These are phyloP conservation scores for Aquanectria penicillioides DNA, from an alignment of 2,329 filamentous ascomycete genomes.

Conservation along the genomic window DNA sequence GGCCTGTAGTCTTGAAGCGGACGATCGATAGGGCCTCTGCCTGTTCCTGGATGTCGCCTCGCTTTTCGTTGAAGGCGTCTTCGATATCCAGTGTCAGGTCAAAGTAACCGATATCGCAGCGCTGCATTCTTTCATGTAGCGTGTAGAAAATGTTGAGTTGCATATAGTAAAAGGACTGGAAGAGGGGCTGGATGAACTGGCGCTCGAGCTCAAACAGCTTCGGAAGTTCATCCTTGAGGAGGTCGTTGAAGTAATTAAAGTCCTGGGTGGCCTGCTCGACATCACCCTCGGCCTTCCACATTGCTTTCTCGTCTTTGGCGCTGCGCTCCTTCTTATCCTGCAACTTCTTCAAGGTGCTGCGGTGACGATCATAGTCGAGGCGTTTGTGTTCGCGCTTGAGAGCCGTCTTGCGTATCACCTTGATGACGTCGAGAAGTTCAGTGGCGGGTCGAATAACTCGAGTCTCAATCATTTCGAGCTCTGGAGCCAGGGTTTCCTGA, in stretches of 20 bases:
- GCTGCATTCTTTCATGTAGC: conserved; percentile 97
- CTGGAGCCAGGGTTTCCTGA: conserved; percentile 86
- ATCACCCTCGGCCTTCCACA: conserved; percentile 95
- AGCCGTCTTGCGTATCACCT: conserved; percentile 89
- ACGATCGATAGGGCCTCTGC: conserved; percentile 87
- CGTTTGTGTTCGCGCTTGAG: conserved; percentile 97
- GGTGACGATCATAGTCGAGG: conserved; percentile 92
- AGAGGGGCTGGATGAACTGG: conserved; percentile 95
- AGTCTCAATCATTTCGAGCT: conserved; percentile 96
- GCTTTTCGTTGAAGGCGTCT: conserved; percentile 88
- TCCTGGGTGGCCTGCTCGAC: conserved; percentile 93
- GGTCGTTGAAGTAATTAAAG: conserved; percentile 97
- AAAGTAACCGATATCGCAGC: conserved; percentile 97
- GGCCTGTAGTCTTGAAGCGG: conserved; percentile 90
- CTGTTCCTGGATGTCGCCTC: conserved; percentile 85
- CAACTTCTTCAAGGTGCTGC: conserved; percentile 86
- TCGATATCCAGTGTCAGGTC: conserved; percentile 91
- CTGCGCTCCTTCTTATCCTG: conserved; percentile 98
- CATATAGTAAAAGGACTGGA: conserved; percentile 99
- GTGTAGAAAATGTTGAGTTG: conserved; percentile 99
- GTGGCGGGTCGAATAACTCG: conserved; percentile 92
- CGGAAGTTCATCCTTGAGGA: conserved; percentile 95
- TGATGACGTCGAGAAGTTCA: conserved; percentile 93
- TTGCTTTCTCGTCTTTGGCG: conserved; percentile 95
- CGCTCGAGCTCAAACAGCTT: conserved; percentile 89